Evolutionary conservation across 306 rosid genomes (phyloP).

Genomic region (Fragaria iinumae): DNA sequence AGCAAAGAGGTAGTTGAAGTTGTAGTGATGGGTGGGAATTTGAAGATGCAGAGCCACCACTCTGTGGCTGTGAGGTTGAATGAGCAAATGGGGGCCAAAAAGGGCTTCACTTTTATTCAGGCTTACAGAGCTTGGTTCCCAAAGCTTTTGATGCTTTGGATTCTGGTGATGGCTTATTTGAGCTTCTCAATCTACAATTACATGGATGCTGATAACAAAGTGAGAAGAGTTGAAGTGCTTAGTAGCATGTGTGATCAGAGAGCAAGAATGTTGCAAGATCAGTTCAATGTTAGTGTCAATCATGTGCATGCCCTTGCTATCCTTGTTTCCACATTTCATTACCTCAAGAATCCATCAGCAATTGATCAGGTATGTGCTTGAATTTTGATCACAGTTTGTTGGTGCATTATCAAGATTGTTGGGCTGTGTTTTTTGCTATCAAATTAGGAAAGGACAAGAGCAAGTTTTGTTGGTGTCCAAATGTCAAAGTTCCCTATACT

Average conservation of each 20-base stretch:
- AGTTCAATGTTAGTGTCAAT: slow-evolving; percentile 90
- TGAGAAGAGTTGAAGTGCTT: slow-evolving; percentile 72
- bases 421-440: not conserved
- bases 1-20: slow-evolving; percentile 20
- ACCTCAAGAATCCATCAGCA: slow-evolving; percentile 83
- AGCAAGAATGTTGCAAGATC: slow-evolving; percentile 98
- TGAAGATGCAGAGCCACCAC: slow-evolving; percentile 57
- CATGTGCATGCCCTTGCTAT: slow-evolving; percentile 97
- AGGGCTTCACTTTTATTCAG: slow-evolving; percentile 74
- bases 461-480: not conserved
- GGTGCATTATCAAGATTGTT: not conserved
- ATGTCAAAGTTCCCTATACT: not conserved
- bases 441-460: not conserved
- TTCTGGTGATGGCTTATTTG: slow-evolving; percentile 49
- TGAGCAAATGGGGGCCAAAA: slow-evolving; percentile 68
- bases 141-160: slow-evolving; percentile 60
- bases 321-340: slow-evolving; percentile 94
- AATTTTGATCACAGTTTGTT: slow-evolving; percentile 17
- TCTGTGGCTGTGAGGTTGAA: slow-evolving; percentile 60
- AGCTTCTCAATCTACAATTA: slow-evolving; percentile 46
- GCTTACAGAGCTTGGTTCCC: slow-evolving; percentile 74
- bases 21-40: slow-evolving; percentile 47
- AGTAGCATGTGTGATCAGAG: slow-evolving; percentile 95
- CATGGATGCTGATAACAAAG: slow-evolving; percentile 81
- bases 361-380: slow-evolving; percentile 84